Percentiles rank a stretch among this genome's conserved stretches.
Evolutionary conservation across 345 rosid species (phyloP).

Genomic region (Excoecaria agallocha): DNA sequence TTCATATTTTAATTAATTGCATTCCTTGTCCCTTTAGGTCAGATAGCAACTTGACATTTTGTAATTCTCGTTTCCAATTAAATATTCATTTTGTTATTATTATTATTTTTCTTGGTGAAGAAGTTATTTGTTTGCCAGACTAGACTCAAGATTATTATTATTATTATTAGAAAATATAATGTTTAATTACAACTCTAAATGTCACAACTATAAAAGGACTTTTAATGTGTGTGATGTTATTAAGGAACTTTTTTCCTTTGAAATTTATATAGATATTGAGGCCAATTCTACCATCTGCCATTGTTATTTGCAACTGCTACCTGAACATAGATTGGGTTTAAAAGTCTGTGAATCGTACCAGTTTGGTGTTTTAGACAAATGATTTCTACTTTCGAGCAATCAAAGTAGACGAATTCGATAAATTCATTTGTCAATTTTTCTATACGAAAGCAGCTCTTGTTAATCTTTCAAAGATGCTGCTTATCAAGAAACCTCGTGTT

Average conservation of each 20-base stretch:
- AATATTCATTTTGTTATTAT: constrained; percentile 4
- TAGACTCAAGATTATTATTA: not conserved
- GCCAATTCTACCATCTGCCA: no score
- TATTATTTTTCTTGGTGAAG: not conserved
- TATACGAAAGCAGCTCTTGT: not conserved
- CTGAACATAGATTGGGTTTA: no score
- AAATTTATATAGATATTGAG: no score
- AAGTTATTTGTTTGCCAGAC: not conserved
- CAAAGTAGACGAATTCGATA: not conserved
- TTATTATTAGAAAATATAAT: no score
- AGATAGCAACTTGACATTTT: constrained; percentile 13
- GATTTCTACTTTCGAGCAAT: not conserved
- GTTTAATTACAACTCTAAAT: no score
- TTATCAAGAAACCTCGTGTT: not conserved
- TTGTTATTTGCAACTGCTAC: no score
- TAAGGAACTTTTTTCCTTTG: no score
- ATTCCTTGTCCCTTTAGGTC: constrained; percentile 2
- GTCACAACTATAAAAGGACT: no score
- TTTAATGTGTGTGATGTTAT: no score
- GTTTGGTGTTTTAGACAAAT: no score
- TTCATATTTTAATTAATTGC: constrained; percentile 4
- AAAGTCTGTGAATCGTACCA: no score
- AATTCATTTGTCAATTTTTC: not conserved
- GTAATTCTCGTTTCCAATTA: constrained; percentile 14
- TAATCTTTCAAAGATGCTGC: not conserved